Percentiles rank a stretch among this genome's conserved stretches.
Conservation (phyloP, 169 alveolate species). For the Perkinsus marinus region DNA sequence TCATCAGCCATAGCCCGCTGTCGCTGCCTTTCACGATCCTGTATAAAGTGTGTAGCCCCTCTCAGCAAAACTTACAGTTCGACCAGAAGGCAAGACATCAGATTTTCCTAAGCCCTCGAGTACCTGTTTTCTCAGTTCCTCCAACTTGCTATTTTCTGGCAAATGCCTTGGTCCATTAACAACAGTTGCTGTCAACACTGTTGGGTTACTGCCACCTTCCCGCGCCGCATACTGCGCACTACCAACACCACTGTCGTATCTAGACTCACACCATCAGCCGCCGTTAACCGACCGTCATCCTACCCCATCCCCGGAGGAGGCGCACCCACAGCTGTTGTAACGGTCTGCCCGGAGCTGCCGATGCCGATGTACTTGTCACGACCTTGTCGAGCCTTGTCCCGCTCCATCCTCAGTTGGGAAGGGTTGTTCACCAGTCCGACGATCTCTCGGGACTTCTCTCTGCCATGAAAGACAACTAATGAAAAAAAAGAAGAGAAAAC, state of each 20-base stretch:
- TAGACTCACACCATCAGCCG: not conserved
- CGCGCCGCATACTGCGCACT: not conserved
- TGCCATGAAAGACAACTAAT: not conserved
- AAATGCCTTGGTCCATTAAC: not conserved
- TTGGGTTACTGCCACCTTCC: not conserved
- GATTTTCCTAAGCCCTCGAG: not conserved
- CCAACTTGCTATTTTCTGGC: not conserved
- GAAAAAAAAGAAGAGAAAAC: not conserved
- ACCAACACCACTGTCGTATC: not conserved
- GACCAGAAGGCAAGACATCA: not conserved
- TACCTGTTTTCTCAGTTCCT: not conserved
- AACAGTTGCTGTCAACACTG: not conserved
- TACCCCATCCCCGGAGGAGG: constrained; percentile 2
- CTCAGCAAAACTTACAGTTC: not conserved
- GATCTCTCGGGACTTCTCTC: constrained; percentile 41
- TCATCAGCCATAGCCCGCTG: not conserved
- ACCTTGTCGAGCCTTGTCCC: constrained; percentile 44
- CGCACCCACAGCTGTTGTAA: not conserved
- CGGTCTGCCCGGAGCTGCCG: constrained; percentile 5
- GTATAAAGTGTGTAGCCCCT: not conserved
- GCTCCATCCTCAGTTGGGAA: constrained; percentile 33
- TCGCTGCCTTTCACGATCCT: not conserved
- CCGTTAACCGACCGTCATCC: not conserved
- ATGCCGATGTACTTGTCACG: constrained; percentile 48
- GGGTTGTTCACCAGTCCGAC: constrained; percentile 37